These are phyloP conservation scores for Limonium bicolor DNA, from an alignment of 148 eudicot species.

Conservation along the genomic window DNA sequence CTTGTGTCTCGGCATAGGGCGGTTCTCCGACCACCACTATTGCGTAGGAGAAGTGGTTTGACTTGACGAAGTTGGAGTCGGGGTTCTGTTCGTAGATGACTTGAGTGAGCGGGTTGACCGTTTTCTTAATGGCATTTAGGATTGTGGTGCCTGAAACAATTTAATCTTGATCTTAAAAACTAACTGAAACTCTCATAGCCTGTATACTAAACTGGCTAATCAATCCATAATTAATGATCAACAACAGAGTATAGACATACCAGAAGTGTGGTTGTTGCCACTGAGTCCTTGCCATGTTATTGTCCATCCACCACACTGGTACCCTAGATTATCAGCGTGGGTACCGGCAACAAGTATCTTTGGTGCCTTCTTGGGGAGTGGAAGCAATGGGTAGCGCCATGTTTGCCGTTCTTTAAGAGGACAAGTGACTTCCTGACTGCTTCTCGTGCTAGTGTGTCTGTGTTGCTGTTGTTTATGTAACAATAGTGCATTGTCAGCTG, in stretches of 20 bases:
- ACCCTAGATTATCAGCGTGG: conserved; percentile 33
- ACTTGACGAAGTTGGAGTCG: conserved; percentile 3
- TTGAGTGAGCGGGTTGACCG: conserved; percentile 8
- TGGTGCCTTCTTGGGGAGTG: conserved; percentile 32
- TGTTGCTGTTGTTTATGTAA: conserved; percentile 18
- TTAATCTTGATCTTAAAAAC: too few relatives aligned
- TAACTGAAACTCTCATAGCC: too few relatives aligned
- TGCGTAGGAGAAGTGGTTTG: conserved; percentile 6
- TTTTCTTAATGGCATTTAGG: conserved; percentile 17
- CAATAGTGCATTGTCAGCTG: not conserved
- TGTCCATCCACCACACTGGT: conserved; percentile 56
- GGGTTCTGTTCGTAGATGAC: conserved; percentile 9
- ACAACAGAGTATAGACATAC: conserved; percentile 6
- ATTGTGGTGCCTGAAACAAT: conserved; percentile 38
- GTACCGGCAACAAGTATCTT: conserved; percentile 37
- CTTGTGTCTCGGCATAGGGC: conserved; percentile 11
- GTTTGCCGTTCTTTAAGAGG: conserved; percentile 30
- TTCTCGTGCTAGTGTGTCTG: conserved; percentile 34
- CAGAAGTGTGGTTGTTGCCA: conserved; percentile 23
- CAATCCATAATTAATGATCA: not conserved
- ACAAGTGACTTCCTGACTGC: conserved; percentile 46
- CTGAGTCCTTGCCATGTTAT: conserved; percentile 38
- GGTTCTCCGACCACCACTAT: conserved; percentile 13
- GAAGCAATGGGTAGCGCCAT: conserved; percentile 23
- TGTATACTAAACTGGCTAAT: too few relatives aligned